These are phyloP conservation scores for Panellus pusillus DNA, from an alignment of 768 basidiomycete species.

Conservation along the genomic window DNA sequence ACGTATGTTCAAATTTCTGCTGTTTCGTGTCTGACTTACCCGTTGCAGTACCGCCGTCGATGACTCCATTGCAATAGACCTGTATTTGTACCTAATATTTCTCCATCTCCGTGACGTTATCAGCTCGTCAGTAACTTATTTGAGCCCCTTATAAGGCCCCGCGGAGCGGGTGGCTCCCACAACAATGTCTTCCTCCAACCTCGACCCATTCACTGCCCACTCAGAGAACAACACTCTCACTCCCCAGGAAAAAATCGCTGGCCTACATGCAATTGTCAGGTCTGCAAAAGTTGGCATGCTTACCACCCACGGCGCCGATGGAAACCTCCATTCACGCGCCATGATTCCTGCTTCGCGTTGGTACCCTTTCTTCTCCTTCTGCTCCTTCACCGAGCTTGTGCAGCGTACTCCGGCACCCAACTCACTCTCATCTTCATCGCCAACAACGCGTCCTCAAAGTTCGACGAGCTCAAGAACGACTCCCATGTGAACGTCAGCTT, in stretches of 20 bases:
- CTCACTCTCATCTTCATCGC: constrained; percentile 67
- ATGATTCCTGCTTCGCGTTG: constrained; percentile 75
- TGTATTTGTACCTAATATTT: constrained; percentile 21
- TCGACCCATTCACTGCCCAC: constrained; percentile 74
- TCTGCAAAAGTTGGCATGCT: constrained; percentile 72
- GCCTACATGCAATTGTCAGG: constrained; percentile 66
- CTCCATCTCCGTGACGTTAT: constrained; percentile 7
- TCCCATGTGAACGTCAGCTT: constrained; percentile 80
- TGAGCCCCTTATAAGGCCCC: not conserved
- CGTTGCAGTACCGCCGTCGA: constrained; percentile 61
- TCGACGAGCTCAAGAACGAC: constrained; percentile 75
- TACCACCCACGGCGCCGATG: constrained; percentile 67
- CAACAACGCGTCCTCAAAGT: constrained; percentile 73
- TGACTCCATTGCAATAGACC: constrained; percentile 57
- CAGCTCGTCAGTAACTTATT: not conserved
- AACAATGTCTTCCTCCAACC: constrained; percentile 30
- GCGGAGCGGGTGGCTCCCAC: not conserved
- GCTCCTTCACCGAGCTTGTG: not conserved
- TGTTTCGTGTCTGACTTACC: constrained; percentile 13
- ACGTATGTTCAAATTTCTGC: constrained; percentile 49
- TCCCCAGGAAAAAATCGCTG: constrained; percentile 66
- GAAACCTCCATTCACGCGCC: constrained; percentile 74
- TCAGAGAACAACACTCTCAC: constrained; percentile 59
- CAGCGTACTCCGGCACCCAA: constrained; percentile 48
- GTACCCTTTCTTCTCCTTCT: constrained; percentile 22